Evolutionary conservation across 139 green algal species (phyloP), one percentile per base, ranked within the genome.

Genomic region (Picochlorum costavermella): DNA sequence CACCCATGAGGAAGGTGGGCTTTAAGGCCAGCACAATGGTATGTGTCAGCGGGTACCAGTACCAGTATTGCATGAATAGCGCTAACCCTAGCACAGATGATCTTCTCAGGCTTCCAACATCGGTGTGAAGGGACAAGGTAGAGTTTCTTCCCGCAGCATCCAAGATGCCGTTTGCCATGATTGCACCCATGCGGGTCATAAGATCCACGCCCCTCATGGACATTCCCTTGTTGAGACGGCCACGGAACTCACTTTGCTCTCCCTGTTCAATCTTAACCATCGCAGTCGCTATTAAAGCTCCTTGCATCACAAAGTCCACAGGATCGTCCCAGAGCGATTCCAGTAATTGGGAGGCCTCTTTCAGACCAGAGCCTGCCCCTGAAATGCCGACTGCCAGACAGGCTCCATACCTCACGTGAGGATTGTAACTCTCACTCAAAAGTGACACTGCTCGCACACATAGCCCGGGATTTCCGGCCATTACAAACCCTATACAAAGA

Each of bases 31-130:
- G 79, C 50, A 58, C 79, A 11, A 97, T 56, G 76, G 95, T 96
- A 83, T 97, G 95, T 13, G 78, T 76, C 25, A 98, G 71, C 5
- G 92, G 92, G 81, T 96, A 95, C 92, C 92, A 98, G 81, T 96
- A 97, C 94, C 94, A 99, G 81, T 96, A 94, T 75, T 98, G 91
- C 12, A 81, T 87, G 81, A 99, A 99, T 23, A 98, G 68, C 2
- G 88, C 84, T 58, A 98, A 79, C 2, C 85, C 91, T 5, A 98
- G 66, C 11, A 96, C 75, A 40, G 81, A 79, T 26, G 87, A 95
- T 70, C 93, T 85, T 11, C 94, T 36, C 71, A 83, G 80, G 72
- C 85, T 78, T 25, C 91, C 93, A 0, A 74, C 83, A 46, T 73
- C 61, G 6, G 81, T 82, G 40, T 87, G 81, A 69, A 97, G 77